Conservation (phyloP, 108 stramenopile genomes). For the Cyclotella baltica region DNA sequence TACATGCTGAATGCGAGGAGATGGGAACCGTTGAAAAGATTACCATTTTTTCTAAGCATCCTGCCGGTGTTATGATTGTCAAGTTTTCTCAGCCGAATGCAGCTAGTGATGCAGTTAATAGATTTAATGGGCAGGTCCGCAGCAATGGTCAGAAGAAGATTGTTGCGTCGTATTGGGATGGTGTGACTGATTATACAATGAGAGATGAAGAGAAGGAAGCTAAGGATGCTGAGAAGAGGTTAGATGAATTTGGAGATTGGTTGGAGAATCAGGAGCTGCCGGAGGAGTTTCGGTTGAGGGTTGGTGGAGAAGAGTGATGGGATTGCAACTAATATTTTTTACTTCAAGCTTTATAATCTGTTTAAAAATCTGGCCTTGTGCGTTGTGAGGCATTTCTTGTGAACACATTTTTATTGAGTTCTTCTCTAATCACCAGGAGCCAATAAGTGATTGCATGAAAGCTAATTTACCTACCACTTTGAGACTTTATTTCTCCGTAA, state of each 20-base stretch:
- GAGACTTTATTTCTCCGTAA: no score
- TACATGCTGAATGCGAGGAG: slow-evolving; percentile 70
- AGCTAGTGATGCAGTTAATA: slow-evolving; percentile 84
- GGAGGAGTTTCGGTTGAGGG: slow-evolving; percentile 84
- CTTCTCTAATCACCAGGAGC: no score
- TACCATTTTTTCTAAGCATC: slow-evolving; percentile 90
- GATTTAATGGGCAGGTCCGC: slow-evolving; percentile 71
- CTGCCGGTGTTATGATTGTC: slow-evolving; percentile 84
- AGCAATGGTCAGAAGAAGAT: slow-evolving; percentile 36
- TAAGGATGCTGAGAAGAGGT: slow-evolving; percentile 80
- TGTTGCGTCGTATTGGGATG: slow-evolving; percentile 93
- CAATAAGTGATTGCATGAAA: no score
- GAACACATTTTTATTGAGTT: no score
- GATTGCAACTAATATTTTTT: neutral
- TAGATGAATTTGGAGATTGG: slow-evolving; percentile 97
- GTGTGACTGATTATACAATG: slow-evolving; percentile 92
- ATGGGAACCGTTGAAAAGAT: slow-evolving; percentile 93
- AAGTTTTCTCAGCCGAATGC: slow-evolving; percentile 85
- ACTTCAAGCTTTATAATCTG: neutral
- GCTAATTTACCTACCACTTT: no score
- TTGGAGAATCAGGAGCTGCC: slow-evolving; percentile 93
- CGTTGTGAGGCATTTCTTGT: no score
- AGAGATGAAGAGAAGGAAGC: slow-evolving; percentile 61
- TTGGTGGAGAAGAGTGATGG: slow-evolving; percentile 43
- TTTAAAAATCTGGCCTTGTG: no score